Evolutionary conservation across 306 rosid genomes (phyloP), one percentile per base, ranked within the genome.

Genomic region (Sicyos baderoa): DNA sequence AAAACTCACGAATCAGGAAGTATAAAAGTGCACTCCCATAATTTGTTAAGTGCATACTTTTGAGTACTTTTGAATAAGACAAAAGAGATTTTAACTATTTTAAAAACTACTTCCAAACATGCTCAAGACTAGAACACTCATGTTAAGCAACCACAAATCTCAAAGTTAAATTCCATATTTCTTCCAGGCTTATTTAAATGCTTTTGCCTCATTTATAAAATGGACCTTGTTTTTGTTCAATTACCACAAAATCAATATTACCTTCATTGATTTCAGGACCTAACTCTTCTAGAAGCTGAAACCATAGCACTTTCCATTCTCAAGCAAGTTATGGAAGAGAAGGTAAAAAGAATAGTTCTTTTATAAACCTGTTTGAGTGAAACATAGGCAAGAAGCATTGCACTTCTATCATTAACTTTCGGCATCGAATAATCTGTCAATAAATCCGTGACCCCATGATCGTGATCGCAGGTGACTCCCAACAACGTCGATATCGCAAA

Each of bases 261-360:
- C 9, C 56, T 72, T 52, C 71, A 8, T 71, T 32, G 54, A 77
- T 74, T 76, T 72, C 90, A 93, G 99, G 99, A 93, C 47, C 71
- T 93, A 27, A 82, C 99, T 72, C 99, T 93, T 72, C 78, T 77
- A 81, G 99, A 93, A 84, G 99, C 99, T 5, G 99, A 93, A 81
- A 85, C 96, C 40, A 90, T 93, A 58, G 97, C 99, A 74, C 88
- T 93, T 55, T 93, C 97, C 69, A 93, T 93, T 78, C 88, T 93
- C 81, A 93, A 90, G 85, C 99, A 93, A 80, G 99, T 90, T 50
- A 93, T 93, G 99, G 99, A 93, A 86, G 99, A 93, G 84, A 93
- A 93, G 99, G 99, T 93, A 76, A 76, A 45, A 2, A 10, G 65
- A 25, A 44, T 50, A 9, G 17, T 44, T 35, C 63, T 54, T 44